Evolutionary conservation across 176 grass and related monocot genomes (phyloP), one percentile per base, ranked within the genome.

Genomic region (Saccharum spontaneum): DNA sequence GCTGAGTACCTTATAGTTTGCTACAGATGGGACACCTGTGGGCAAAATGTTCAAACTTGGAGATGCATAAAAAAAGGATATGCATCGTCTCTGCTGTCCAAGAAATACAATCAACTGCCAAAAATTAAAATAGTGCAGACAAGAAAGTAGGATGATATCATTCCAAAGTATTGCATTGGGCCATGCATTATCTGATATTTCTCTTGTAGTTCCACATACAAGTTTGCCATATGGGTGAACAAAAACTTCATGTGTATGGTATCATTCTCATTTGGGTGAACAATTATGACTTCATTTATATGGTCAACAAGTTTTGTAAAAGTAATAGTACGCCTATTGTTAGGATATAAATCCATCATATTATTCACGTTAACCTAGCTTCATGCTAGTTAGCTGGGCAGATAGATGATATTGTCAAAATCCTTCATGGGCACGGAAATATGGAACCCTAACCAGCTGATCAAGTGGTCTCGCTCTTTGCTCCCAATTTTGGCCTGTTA

Each of bases 1-100:
- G 83, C 46, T 23, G 37, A 6, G 4, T 18, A 0, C 75, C 39
- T 85, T 70, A 65, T 46, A 70, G 49, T 85, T 78, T 43, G 65
- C 83, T 70, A 70, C 75, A 78, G 17, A 69, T 78, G 64, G 18
- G 24, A n/a, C 52, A 61, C 62, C 24, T 8, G 10, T 65, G 2
- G 10, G 11, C 17, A 77, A 77, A 77, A 60, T 39, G 0, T 17
- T 50, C 33, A 69, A 69, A 39, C 20, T 13, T 55, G 18, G 65
- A 55, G 20, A 52, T 3, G 31, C 28, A 68, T 68, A 49, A 49
- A 23, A 60, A 26, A 66, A 16, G 41, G 9, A 80, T 68, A 34
- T 36, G 43, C 43, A 22, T 22, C 28, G 28, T 22, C 61, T 46
- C n/a, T 61, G 39, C 39, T 3, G 10, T 67, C 62, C 40, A 36